Evolutionary conservation across 2,329 filamentous ascomycete genomes (phyloP).

Genomic region (Colletotrichum tofieldiae): DNA sequence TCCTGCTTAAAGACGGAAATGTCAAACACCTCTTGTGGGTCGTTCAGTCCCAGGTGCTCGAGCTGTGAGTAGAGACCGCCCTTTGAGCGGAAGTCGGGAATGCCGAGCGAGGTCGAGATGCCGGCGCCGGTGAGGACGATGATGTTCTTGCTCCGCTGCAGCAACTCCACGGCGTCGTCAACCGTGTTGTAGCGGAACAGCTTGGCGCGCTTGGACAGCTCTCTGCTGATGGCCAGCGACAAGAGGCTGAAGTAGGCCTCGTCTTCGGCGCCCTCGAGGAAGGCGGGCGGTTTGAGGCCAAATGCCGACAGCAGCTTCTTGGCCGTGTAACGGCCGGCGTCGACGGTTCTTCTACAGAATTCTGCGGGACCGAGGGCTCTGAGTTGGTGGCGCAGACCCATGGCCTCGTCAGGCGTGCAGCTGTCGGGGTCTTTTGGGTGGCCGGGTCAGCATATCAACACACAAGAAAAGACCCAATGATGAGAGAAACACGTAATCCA

Average conservation of each 20-base stretch:
- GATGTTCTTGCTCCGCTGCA: slow-evolving; percentile 84
- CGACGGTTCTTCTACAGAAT: slow-evolving; percentile 82
- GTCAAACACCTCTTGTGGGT: slow-evolving; percentile 97
- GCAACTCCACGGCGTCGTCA: slow-evolving; percentile 86
- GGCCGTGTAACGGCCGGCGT: slow-evolving; percentile 78
- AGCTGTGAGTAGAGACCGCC: slow-evolving; percentile 92
- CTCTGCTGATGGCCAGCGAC: slow-evolving; percentile 82
- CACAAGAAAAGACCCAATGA: slow-evolving; percentile 5
- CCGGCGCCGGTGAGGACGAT: slow-evolving; percentile 95
- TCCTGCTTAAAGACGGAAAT: slow-evolving; percentile 89
- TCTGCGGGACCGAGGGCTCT: slow-evolving; percentile 83
- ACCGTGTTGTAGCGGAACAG: slow-evolving; percentile 86
- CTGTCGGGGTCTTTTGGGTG: slow-evolving; percentile 59
- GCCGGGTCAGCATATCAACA: slow-evolving; percentile 35
- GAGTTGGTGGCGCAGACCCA: slow-evolving; percentile 78
- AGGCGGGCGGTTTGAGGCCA: slow-evolving; percentile 80
- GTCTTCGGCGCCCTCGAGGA: slow-evolving; percentile 81
- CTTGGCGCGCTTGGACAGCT: slow-evolving; percentile 87
- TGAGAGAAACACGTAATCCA: slow-evolving; percentile 36
- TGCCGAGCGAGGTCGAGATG: slow-evolving; percentile 96
- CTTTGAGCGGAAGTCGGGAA: slow-evolving; percentile 96
- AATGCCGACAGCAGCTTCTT: slow-evolving; percentile 92
- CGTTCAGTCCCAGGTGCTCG: slow-evolving; percentile 81
- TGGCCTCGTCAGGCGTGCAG: slow-evolving; percentile 79
- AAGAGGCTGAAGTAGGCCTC: slow-evolving; percentile 83